These are phyloP conservation scores for Inonotus hispidus DNA, from an alignment of 1,284 basidiomycete species.

Conservation along the genomic window DNA sequence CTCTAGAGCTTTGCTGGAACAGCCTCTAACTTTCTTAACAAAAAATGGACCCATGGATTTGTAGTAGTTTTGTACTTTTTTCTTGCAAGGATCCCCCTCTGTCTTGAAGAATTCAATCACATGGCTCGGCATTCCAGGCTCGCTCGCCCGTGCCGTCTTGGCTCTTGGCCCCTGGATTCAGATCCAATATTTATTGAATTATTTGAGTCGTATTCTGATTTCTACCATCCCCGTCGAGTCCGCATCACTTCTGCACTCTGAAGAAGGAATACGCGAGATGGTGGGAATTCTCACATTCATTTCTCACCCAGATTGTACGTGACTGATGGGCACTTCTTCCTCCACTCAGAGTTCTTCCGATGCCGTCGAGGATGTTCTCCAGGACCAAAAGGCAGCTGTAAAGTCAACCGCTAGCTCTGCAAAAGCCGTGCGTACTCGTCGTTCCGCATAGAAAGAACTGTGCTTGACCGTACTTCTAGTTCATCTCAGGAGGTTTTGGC, in stretches of 20 bases:
- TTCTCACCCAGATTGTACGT: neutral
- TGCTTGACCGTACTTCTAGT: constrained; percentile 18
- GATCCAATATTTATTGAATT: neutral
- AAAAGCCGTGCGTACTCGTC: constrained; percentile 9
- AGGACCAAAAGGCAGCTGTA: constrained; percentile 8
- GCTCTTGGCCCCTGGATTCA: neutral
- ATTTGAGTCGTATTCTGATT: too few species aligned
- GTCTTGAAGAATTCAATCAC: neutral
- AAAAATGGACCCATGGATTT: too few species aligned
- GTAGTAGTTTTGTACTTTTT: too few species aligned
- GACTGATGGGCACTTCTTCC: neutral
- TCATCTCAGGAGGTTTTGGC: constrained; percentile 54
- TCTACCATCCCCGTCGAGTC: neutral
- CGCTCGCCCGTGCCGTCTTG: neutral
- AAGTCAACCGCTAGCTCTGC: constrained; percentile 14
- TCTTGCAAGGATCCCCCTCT: neutral
- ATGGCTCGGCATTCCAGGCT: neutral
- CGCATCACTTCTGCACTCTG: neutral
- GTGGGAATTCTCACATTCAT: neutral
- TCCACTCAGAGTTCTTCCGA: constrained; percentile 13
- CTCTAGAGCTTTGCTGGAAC: too few species aligned
- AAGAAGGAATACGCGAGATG: neutral
- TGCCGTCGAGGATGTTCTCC: constrained; percentile 14
- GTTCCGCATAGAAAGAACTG: neutral
- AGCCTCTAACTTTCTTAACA: too few species aligned